Percentiles rank a stretch among this genome's conserved stretches.
Evolutionary conservation across 345 rosid species (phyloP).

Genomic region (Psidium guajava): DNA sequence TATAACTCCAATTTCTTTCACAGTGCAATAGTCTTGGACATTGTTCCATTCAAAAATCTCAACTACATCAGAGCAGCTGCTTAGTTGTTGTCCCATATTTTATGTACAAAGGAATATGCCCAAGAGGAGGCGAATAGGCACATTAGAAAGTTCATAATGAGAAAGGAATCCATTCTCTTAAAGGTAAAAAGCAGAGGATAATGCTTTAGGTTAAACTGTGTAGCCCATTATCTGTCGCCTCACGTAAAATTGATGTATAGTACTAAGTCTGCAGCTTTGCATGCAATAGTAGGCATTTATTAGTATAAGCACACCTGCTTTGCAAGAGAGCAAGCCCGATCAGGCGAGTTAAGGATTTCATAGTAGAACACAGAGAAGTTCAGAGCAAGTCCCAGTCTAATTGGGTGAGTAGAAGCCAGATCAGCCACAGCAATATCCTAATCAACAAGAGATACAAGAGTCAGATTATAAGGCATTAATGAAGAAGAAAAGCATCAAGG

Average conservation of each 20-base stretch:
- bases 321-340: conserved; percentile 92
- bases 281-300: not conserved
- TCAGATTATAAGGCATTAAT: not conserved
- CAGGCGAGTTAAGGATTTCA: conserved; percentile 97
- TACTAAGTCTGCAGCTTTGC: not conserved
- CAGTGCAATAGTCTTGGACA: not conserved
- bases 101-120: not conserved
- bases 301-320: conserved; percentile 47
- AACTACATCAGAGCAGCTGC: not conserved
- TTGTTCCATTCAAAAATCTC: not conserved
- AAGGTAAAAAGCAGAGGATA: not conserved
- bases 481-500: not conserved
- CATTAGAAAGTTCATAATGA: not conserved
- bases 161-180: not conserved
- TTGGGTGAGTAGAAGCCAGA: conserved; percentile 91
- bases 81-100: not conserved
- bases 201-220: not conserved
- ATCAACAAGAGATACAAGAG: conserved; percentile 3
- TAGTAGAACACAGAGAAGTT: conserved; percentile 98
- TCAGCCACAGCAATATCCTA: conserved; percentile 94
- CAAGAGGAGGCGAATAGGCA: not conserved
- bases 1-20: not conserved
- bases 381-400: conserved; percentile 94
- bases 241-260: not conserved
- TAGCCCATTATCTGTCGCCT: not conserved